Percentiles rank a stretch among this genome's conserved stretches.
Evolutionary conservation across 2,329 filamentous ascomycete species (phyloP).

Genomic region (Aspergillus sp.): DNA sequence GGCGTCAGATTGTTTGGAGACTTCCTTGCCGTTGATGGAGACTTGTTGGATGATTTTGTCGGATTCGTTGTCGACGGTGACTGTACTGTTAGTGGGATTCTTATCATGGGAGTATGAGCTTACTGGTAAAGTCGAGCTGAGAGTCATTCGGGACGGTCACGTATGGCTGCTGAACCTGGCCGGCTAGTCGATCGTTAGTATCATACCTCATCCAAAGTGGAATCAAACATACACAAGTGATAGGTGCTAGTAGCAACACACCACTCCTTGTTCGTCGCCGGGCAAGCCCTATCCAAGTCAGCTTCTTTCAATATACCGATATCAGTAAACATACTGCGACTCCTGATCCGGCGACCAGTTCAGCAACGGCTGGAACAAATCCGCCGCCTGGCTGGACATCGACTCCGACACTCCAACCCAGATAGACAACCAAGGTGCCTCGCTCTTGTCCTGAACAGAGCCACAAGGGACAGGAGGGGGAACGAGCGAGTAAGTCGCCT

Average conservation of each 20-base stretch:
- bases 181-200: background rate
- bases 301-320: background rate
- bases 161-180: background rate
- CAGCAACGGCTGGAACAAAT: constrained; percentile 6
- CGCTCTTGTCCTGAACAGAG: background rate
- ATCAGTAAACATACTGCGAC: constrained; percentile 1
- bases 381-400: constrained; percentile 1
- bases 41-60: constrained; percentile 1
- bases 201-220: background rate
- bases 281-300: background rate
- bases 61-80: background rate
- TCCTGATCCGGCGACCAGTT: constrained; percentile 9
- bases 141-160: background rate
- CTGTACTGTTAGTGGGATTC: too few species aligned
- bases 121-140: background rate
- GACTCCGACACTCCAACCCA: constrained; percentile 5
- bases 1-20: constrained; percentile 5
- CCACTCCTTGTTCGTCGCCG: constrained; percentile 3
- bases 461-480: constrained; percentile 3
- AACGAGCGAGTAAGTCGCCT: constrained; percentile 5
- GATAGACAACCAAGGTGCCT: constrained; percentile 4
- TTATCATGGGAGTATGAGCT: too few species aligned
- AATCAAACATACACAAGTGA: background rate
- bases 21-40: background rate
- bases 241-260: constrained; percentile 6